Evolutionary conservation across 2,329 filamentous ascomycete species (phyloP).

Genomic region (Epichloe aotearoae): DNA sequence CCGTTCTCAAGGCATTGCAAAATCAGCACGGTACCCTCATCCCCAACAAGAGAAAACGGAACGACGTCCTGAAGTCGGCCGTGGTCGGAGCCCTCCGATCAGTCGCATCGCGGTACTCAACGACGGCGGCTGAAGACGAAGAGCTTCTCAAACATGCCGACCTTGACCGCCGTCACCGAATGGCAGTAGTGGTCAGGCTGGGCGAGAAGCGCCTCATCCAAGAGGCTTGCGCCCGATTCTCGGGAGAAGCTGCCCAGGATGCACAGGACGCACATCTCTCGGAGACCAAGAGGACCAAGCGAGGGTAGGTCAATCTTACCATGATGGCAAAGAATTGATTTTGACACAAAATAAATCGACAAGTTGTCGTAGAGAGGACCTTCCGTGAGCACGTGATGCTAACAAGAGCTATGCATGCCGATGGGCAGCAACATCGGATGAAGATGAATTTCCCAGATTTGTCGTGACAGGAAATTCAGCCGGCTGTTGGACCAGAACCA

Average conservation of each 20-base stretch:
- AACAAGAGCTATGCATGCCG: too few relatives aligned
- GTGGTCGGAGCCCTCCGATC: conserved; percentile 25
- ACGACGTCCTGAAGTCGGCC: conserved; percentile 29
- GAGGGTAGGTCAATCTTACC: conserved; percentile 5
- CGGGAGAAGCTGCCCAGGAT: conserved; percentile 13
- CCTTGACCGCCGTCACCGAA: conserved; percentile 28
- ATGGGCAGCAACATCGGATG: not conserved
- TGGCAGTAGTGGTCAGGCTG: conserved; percentile 54
- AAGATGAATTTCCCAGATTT: too few relatives aligned
- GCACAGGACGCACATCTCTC: conserved; percentile 10
- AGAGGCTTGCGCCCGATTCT: conserved; percentile 30
- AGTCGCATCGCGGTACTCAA: conserved; percentile 28
- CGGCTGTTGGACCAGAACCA: not conserved
- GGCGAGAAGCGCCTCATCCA: conserved; percentile 59
- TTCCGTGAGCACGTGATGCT: too few relatives aligned
- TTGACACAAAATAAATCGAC: too few relatives aligned
- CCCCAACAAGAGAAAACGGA: conserved; percentile 35
- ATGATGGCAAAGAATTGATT: too few relatives aligned
- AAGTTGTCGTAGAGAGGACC: too few relatives aligned
- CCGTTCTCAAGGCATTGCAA: conserved; percentile 34
- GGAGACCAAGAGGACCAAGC: conserved; percentile 19
- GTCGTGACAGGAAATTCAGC: too few relatives aligned
- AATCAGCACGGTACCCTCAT: conserved; percentile 29
- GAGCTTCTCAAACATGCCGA: conserved; percentile 18
- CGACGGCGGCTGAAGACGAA: conserved; percentile 27